These are phyloP conservation scores for Blastomyces percursus DNA, from an alignment of 2,329 filamentous ascomycete genomes.

Conservation along the genomic window DNA sequence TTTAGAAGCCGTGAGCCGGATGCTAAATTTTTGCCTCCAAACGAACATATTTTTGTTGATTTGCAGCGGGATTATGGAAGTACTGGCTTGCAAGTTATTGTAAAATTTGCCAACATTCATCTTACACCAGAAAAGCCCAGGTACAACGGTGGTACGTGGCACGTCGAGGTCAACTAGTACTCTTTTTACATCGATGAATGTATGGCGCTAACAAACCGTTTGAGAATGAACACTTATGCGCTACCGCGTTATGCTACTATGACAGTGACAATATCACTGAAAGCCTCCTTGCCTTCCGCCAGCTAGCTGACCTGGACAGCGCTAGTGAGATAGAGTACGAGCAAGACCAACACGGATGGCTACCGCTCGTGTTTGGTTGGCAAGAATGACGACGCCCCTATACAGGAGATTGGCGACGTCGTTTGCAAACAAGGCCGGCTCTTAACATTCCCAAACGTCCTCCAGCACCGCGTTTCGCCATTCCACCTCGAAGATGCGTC, in stretches of 20 bases:
- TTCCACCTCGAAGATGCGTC: conserved; percentile 11
- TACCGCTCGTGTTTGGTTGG: conserved; percentile 11
- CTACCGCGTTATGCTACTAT: conserved; percentile 53
- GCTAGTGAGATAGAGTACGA: conserved; percentile 24
- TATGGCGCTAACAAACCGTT: background rate
- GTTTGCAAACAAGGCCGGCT: conserved; percentile 14
- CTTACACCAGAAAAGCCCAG: conserved; percentile 46
- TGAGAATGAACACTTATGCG: conserved; percentile 54
- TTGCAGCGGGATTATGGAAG: conserved; percentile 23
- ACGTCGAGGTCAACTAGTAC: conserved; percentile 38
- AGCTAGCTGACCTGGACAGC: conserved; percentile 24
- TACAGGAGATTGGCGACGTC: conserved; percentile 14
- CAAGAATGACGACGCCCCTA: background rate
- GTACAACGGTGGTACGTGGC: conserved; percentile 37
- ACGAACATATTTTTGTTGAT: conserved; percentile 5
- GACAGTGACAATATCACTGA: conserved; percentile 50
- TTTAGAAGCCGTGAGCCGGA: conserved; percentile 5
- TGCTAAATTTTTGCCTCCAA: background rate
- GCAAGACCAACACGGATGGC: conserved; percentile 12
- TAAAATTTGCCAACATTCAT: conserved; percentile 52
- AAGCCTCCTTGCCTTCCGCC: conserved; percentile 42
- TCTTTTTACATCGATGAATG: background rate
- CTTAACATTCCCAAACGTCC: conserved; percentile 15
- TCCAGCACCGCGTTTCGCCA: conserved; percentile 13
- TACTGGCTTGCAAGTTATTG: conserved; percentile 47